Evolutionary conservation across 495 filamentous ascomycete genomes (phyloP).

Genomic region (Podospora fimiseda): DNA sequence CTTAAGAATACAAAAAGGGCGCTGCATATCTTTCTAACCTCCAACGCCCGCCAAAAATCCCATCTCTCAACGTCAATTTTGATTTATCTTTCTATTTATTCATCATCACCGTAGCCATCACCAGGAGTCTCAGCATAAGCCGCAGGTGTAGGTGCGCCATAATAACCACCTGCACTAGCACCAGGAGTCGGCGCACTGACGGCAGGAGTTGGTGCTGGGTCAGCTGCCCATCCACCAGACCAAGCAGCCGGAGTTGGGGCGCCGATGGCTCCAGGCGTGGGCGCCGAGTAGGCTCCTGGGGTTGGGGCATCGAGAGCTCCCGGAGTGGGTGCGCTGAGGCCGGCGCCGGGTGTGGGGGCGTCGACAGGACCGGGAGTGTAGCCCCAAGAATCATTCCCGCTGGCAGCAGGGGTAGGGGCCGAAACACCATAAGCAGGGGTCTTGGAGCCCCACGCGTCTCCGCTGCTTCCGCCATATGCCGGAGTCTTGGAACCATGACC

Average conservation of each 20-base stretch:
- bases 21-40: background rate
- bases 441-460: conserved; percentile 50
- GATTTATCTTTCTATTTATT: conserved; percentile 11
- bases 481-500: conserved; percentile 73
- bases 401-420: conserved; percentile 46
- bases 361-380: conserved; percentile 52
- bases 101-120: conserved; percentile 52
- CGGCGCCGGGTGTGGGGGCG: conserved; percentile 70
- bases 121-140: conserved; percentile 71
- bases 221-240: conserved; percentile 50
- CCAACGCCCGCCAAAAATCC: background rate
- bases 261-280: conserved; percentile 57
- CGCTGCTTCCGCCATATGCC: conserved; percentile 54
- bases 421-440: conserved; percentile 65
- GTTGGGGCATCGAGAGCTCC: conserved; percentile 70
- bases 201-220: conserved; percentile 54
- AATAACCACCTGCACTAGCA: conserved; percentile 44
- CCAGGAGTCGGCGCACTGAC: conserved; percentile 69
- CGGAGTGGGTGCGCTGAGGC: conserved; percentile 64
- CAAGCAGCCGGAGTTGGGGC: conserved; percentile 70
- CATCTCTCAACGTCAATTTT: background rate
- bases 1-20: background rate
- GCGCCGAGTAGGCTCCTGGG: conserved; percentile 64
- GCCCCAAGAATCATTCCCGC: conserved; percentile 34
- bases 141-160: conserved; percentile 73